Base-by-base conservation (phyloP, 768 basidiomycete species). In the Suillus ampliporus region DNA sequence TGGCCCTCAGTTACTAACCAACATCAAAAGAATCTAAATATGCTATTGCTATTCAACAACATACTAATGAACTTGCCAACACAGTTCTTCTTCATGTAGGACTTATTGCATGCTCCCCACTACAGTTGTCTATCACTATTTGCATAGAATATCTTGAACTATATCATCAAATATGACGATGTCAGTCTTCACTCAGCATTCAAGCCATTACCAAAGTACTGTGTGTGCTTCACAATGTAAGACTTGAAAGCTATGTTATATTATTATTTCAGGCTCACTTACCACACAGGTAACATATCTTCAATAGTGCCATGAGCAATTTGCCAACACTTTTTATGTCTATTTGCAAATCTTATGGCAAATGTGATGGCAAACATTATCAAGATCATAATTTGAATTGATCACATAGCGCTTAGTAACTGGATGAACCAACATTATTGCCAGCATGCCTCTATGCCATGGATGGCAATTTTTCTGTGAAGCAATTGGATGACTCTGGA, bases 401-500 rank as follows among this genome's bases (percentile, higher is more conserved):
- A 7, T 43, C 43, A n/a, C 19, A 10, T 43, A 43, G n/a, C 9
- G 9, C n/a, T 43, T n/a, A 59, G 58, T 44, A 59, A 59, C 58
- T 41, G 35, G 74, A 68, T 23, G 77, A 82, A 56, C 69, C 70
- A 0, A 28, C 60, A 1, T 68, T 80, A 2, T 14, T 34, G 3
- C 74, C 69, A 34, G 37, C 65, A 1, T 19, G 71, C 3, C 63
- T 82, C 41, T 31, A 67, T 21, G 67, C 67, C 17, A 66, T 77
- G 52, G 77, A 80, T 64, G 74, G 76, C 10, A 80, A 79, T 57
- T 67, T 73, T 34, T 79, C 74, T 0, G 66, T 72, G 4, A 76
- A 76, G 57, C 71, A 72, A 1, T 67, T 79, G 38, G 69, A 67
- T 4, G 62, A 44, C 19, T 53, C 67, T 13, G 70, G 68, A 1